These are phyloP conservation scores for Fusarium tupiense DNA, from an alignment of 2,329 filamentous ascomycete genomes.

Conservation along the genomic window DNA sequence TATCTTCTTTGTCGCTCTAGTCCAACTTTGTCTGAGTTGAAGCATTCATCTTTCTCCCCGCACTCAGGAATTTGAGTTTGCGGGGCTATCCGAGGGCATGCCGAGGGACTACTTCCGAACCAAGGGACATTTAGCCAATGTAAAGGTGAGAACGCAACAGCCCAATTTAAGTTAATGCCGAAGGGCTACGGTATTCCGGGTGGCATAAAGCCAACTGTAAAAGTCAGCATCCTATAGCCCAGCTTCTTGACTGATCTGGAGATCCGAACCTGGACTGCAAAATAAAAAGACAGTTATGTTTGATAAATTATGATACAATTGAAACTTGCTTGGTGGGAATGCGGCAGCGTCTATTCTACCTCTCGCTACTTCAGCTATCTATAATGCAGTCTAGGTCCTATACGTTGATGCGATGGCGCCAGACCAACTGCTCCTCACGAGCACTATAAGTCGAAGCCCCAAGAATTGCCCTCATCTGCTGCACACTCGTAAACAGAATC, in stretches of 20 bases:
- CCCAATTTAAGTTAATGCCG: no score
- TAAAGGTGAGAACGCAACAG: background rate
- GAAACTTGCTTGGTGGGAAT: no score
- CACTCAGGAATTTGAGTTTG: background rate
- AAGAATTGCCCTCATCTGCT: slow-evolving; percentile 32
- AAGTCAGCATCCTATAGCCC: no score
- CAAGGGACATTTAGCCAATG: fast-evolving
- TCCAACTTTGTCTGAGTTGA: fast-evolving
- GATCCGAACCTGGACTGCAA: no score
- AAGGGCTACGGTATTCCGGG: no score
- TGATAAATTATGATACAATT: no score
- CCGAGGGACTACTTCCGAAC: background rate
- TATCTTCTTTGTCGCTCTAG: background rate
- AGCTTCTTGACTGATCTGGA: no score
- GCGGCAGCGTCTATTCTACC: background rate
- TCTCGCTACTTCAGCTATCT: fast-evolving
- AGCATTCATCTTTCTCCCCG: background rate
- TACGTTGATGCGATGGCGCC: slow-evolving; percentile 30
- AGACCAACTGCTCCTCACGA: slow-evolving; percentile 30
- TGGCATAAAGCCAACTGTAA: no score
- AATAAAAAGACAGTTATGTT: no score
- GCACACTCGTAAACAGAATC: slow-evolving; percentile 30
- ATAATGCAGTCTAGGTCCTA: fast-evolving
- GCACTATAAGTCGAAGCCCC: slow-evolving; percentile 33
- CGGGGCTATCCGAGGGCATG: background rate